Evolutionary conservation across 2,329 filamentous ascomycete genomes (phyloP), one percentile per base, ranked within the genome.

Genomic region (Madurella mycetomatis): DNA sequence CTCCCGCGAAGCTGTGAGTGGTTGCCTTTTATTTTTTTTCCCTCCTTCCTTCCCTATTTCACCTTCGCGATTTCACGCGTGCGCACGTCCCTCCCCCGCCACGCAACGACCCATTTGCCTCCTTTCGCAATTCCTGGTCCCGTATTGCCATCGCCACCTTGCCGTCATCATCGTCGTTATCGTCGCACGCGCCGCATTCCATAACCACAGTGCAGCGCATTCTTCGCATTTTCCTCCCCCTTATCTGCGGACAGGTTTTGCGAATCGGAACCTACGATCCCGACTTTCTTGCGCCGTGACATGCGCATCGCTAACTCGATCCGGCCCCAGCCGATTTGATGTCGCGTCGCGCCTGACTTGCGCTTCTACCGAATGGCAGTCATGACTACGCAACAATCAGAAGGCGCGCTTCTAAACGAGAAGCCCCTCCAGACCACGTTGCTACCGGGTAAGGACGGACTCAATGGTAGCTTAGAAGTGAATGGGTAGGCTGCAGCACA

Each of bases 401-500:
- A 78, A 64, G 65, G 68, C 51, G 62, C 69, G 57, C 59, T 67
- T 61, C 61, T 69, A 65, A 78, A 79, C 64, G 69, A 77, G 64
- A 84, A 82, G 66, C 73, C 76, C 11, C 50, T 63, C 64, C 74
- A 73, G 62, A 80, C 80, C 76, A 73, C 81, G 54, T 5, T 47
- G 30, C 74, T 81, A 64, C 68, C 72, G 57, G 73, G 78, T 43
- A 72, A 67, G 41, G 62, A 63, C 41, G 60, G 58, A 55, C 53
- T 57, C 40, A 66, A 64, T 41, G 60, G 62, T 30, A 62, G 50
- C 45, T 63, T 68, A 30, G 64, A 66, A 41, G 60, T 79, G 64
- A 82, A 84, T 67, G 81, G 81, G 83, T 85, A 73, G 79, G 82
- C 80, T 66, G 67, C 51, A 53, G 51, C 39, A 41, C 34, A 47